Percentiles rank a stretch among this genome's conserved stretches.
Conservation (phyloP, 495 filamentous ascomycete species). For the Ramalina peruviana region DNA sequence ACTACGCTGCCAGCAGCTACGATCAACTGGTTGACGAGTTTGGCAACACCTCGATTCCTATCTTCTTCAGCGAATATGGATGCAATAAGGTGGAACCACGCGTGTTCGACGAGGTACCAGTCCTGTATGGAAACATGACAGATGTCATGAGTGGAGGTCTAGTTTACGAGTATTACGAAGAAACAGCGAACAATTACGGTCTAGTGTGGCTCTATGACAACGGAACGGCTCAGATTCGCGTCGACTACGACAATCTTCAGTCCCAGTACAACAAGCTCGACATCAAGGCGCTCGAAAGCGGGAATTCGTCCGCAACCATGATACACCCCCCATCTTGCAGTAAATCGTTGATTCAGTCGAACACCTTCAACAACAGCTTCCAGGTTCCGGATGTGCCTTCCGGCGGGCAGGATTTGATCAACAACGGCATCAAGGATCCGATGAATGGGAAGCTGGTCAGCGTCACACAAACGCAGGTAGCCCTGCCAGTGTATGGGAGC, state of each 20-base stretch:
- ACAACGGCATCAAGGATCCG: slow-evolving; percentile 38
- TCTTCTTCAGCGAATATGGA: slow-evolving; percentile 95
- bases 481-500: slow-evolving; percentile 38
- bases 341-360: slow-evolving; percentile 43
- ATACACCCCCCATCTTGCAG: slow-evolving; percentile 45
- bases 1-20: slow-evolving; percentile 56
- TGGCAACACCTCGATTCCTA: slow-evolving; percentile 55
- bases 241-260: slow-evolving; percentile 66
- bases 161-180: slow-evolving; percentile 77
- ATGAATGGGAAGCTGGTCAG: slow-evolving; percentile 41
- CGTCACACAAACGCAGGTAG: slow-evolving; percentile 38
- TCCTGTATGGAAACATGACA: slow-evolving; percentile 78
- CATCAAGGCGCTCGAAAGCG: slow-evolving; percentile 44
- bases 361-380: slow-evolving; percentile 60
- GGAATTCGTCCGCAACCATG: slow-evolving; percentile 37
- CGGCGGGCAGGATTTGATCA: slow-evolving; percentile 37
- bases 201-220: slow-evolving; percentile 58
- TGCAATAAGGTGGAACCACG: slow-evolving; percentile 76
- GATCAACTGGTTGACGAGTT: slow-evolving; percentile 59
- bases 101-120: slow-evolving; percentile 65
- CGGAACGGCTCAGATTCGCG: slow-evolving; percentile 44
- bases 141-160: slow-evolving; percentile 70
- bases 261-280: slow-evolving; percentile 62
- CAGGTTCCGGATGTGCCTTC: slow-evolving; percentile 46
- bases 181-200: slow-evolving; percentile 60